Conservation (phyloP, 23 red algal genomes). For the Agarophyton chilense region DNA sequence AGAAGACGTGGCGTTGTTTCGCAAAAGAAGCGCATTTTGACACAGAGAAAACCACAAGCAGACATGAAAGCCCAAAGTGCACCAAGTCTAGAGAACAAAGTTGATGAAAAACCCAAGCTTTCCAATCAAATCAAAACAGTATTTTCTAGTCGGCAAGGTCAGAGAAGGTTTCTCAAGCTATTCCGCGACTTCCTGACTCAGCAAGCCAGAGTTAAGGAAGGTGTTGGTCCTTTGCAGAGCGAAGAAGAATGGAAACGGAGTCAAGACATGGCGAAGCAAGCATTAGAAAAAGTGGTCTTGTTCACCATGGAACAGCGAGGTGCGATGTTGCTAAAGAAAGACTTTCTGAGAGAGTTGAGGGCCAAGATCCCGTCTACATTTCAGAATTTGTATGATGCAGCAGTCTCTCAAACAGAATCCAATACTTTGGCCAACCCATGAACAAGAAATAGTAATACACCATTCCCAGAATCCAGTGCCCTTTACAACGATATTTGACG, state of each 20-base stretch:
- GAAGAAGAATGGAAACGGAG: neutral
- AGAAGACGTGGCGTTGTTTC: neutral
- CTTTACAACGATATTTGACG: neutral
- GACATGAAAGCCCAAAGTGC: neutral
- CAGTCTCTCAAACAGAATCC: neutral
- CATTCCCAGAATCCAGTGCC: conserved; percentile 3
- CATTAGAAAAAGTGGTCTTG: conserved; percentile 20
- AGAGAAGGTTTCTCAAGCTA: conserved; percentile 34
- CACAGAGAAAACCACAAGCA: neutral
- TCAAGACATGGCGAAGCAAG: conserved; percentile 14
- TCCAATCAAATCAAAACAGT: conserved; percentile 32
- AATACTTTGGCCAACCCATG: neutral
- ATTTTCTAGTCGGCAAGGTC: conserved; percentile 28
- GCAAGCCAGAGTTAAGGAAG: conserved; percentile 27
- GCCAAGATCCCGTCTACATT: conserved; percentile 47
- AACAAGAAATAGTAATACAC: neutral
- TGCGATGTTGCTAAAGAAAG: neutral
- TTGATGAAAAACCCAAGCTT: conserved; percentile 6
- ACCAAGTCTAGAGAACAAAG: neutral
- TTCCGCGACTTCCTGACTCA: conserved; percentile 44
- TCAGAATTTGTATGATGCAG: conserved; percentile 7
- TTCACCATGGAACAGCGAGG: conserved; percentile 18
- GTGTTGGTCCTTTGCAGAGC: conserved; percentile 20
- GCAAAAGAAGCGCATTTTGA: neutral
- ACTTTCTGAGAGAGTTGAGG: conserved; percentile 31